Evolutionary conservation across 345 rosid genomes (phyloP), one percentile per base, ranked within the genome.

Genomic region (Barbarea vulgaris): DNA sequence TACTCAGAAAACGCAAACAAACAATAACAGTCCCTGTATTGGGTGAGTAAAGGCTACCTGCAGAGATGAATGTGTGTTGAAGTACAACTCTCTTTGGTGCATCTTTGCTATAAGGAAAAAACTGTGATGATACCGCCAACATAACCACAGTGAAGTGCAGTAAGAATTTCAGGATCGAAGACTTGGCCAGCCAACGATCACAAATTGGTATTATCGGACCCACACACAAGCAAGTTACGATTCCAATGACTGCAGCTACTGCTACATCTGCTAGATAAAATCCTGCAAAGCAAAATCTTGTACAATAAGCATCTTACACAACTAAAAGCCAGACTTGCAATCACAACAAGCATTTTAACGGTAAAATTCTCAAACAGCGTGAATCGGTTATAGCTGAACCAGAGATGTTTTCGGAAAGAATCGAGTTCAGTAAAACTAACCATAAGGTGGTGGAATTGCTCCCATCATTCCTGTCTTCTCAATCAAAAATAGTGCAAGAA

Each of bases 391-490:
- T 13, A 67, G 59, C 51, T 75, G 60, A 75, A 47, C 44, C 42
- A 69, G 47, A 39, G 42, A 54, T 46, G 66, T 25, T 69, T 36
- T 70, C 3, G 27, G 25, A 60, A 68, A 46, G 15, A 34, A 25
- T 22, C 10, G 14, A 69, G 47, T 33, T 71, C 17, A 15, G 67
- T 44, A 84, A 81, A 70, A 79, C 93, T 84, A 68, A 90, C 99
- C 99, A 64, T 85, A 92, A 3, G 99, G 99, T 33, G 93, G 93
- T 76, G 96, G 93, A 81, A 88, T 37, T 64, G 88, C 77, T 61
- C 99, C 98, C 93, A 95, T 89, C 98, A 95, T 95, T 52, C 99
- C 97, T 86, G 88, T 85, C 96, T 90, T 95, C 93, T 95, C 98
- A 55, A 90, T 83, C 79, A 95, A 79, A 80, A 92, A 82, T 78